Percentiles rank a stretch among this genome's conserved stretches.
Conservation (phyloP, 805 yeast species). For the Alloascoidea africana region DNA sequence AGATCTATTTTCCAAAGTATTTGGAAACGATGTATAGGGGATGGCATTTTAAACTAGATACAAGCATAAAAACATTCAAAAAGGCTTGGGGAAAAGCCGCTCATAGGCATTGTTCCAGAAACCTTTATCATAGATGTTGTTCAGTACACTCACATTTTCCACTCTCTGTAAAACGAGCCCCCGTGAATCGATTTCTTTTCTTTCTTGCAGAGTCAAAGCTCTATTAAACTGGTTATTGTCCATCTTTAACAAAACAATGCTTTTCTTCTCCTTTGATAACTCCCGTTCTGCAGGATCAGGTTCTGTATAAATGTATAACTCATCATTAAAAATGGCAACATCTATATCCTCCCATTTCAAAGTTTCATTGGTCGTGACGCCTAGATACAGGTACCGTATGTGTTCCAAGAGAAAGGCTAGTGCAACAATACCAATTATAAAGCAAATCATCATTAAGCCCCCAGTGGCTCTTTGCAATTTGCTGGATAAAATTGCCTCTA, state of each 20-base stretch:
- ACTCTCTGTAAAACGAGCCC: constrained; percentile 12
- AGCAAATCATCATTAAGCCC: constrained; percentile 28
- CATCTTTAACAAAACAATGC: constrained; percentile 14
- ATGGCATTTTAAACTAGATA: constrained; percentile 4
- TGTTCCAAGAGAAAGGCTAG: constrained; percentile 30
- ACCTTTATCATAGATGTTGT: constrained; percentile 22
- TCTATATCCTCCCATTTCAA: constrained; percentile 59
- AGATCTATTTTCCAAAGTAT: constrained; percentile 11
- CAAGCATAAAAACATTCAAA: constrained; percentile 6
- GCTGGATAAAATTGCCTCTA: constrained; percentile 7
- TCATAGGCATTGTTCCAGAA: constrained; percentile 14
- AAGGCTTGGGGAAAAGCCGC: constrained; percentile 11
- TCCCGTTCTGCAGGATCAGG: constrained; percentile 7
- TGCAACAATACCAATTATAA: constrained; percentile 26
- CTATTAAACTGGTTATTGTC: constrained; percentile 14
- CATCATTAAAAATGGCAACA: constrained; percentile 27
- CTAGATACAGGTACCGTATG: constrained; percentile 35
- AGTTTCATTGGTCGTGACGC: constrained; percentile 64
- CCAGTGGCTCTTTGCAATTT: constrained; percentile 16
- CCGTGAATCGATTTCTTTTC: constrained; percentile 9
- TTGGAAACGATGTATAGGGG: constrained; percentile 9
- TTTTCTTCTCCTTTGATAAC: constrained; percentile 7
- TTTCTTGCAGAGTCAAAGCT: constrained; percentile 13
- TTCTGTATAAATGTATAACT: constrained; percentile 17
- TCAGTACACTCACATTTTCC: constrained; percentile 15